A percentile compares a stretch with the other conserved stretches of the same genome.
Evolutionary conservation across 768 basidiomycete genomes (phyloP).

Genomic region (Mrakia hoshinonis): DNA sequence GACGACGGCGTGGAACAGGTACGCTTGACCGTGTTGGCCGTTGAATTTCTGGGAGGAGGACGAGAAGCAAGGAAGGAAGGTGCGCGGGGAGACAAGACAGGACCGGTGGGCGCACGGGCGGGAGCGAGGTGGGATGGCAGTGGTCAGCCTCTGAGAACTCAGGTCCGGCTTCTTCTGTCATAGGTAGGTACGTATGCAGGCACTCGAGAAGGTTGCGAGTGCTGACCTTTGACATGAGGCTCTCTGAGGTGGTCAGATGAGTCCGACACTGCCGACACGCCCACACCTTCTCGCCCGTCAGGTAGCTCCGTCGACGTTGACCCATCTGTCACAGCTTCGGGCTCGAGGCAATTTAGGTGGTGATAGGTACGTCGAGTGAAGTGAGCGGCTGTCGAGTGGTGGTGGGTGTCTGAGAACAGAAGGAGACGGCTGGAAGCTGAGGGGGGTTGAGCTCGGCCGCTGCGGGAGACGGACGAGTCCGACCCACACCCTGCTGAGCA

Average conservation of each 20-base stretch:
- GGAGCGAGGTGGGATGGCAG: no score
- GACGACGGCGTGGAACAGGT: conserved; percentile 86
- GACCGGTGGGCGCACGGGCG: background rate
- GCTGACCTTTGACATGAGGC: conserved; percentile 77
- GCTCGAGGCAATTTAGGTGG: background rate
- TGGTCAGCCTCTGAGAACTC: no score
- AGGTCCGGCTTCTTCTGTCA: no score
- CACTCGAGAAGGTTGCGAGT: conserved; percentile 23
- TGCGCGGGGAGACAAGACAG: background rate
- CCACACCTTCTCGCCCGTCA: conserved; percentile 74
- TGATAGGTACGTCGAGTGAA: background rate
- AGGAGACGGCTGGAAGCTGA: no score
- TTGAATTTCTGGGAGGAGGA: conserved; percentile 68
- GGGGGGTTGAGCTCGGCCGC: no score
- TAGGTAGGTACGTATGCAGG: no score
- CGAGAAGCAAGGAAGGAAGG: background rate
- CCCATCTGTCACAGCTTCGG: background rate
- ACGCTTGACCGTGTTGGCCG: conserved; percentile 90
- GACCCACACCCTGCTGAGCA: no score
- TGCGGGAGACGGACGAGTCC: no score
- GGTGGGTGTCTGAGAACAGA: no score
- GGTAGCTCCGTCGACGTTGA: conserved; percentile 45
- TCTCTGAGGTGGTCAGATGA: conserved; percentile 81
- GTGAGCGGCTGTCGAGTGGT: background rate
- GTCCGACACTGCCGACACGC: conserved; percentile 80